Base-by-base conservation (phyloP, 2,329 filamentous ascomycete genomes). In the Chalaropsis ovoidea region DNA sequence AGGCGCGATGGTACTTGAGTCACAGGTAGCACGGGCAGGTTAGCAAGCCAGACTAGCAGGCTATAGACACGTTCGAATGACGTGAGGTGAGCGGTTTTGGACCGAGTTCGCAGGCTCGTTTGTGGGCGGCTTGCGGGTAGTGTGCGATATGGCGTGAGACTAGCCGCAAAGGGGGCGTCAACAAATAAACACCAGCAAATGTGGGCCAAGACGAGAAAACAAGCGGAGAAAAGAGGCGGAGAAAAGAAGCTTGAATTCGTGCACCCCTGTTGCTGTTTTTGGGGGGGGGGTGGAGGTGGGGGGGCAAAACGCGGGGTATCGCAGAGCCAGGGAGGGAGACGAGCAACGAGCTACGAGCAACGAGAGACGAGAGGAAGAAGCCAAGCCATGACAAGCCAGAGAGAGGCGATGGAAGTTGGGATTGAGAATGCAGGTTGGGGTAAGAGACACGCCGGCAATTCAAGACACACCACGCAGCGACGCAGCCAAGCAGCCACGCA, bases 181-280 rank as follows among this genome's bases (percentile, higher is more conserved):
- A 58, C 54, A 3, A 39, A 58, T 58, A 58, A 58, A 58, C 15
- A 15, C 54, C 54, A 27, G 54, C 27, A 58, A 58, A 58, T 58
- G 39, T 58, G 54, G 39, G 27, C 27, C 5, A 31, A 4, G 39
- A n/a, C 0, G 54, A 58, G 54, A 39, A 58, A 58, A 58, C 7
- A 58, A 39, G 54, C 31, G 24, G 54, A 58, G 54, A 56, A 24
- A 56, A 56, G 52, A 56, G 24, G 52, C 52, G 22, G 52, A 56
- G 52, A 58, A 39, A 58, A 58, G 31, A 58, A 58, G 54, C 54
- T 58, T 39, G 54, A 58, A 58, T 58, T 27, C 54, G 54, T 58
- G 54, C 54, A 13, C 54, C 54, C 24, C 31, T 39, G 54, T 17
- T 58, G 15, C 24, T 39, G 24, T 19, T 52, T 24, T 10, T 19